Percentiles rank a stretch among this genome's conserved stretches.
phyloP scores from a whole-genome alignment of 78 protist genomes.

The Tieghemostelium lacteum region DNA sequence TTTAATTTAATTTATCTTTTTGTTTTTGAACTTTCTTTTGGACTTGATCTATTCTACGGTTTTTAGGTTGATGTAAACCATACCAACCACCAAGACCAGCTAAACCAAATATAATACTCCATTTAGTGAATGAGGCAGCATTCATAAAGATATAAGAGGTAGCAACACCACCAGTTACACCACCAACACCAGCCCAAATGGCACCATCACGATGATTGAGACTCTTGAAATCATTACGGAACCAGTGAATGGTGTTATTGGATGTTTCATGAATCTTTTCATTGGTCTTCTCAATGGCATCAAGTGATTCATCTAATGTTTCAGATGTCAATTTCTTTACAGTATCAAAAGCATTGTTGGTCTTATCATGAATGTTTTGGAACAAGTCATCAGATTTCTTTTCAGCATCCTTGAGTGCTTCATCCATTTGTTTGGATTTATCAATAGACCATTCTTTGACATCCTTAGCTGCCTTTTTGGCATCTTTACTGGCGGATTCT shows the following conservation, averaged over 20 bases:
- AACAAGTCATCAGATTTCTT: constrained; percentile 7
- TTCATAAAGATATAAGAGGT: constrained; percentile 25
- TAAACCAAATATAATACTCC: constrained; percentile 22
- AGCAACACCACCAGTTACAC: constrained; percentile 39
- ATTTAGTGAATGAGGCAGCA: constrained; percentile 8
- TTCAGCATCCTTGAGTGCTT: not conserved
- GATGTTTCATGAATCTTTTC: not conserved
- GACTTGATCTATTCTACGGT: not conserved
- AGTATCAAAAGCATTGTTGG: not conserved
- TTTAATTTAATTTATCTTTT: no score
- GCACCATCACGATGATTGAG: constrained; percentile 36
- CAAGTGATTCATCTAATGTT: constrained; percentile 21
- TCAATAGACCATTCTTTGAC: not conserved
- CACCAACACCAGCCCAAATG: constrained; percentile 62
- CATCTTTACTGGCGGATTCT: not conserved
- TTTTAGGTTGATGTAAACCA: constrained; percentile 36
- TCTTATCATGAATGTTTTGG: not conserved
- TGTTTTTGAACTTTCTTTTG: no score
- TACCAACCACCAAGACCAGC: constrained; percentile 55
- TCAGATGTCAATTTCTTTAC: constrained; percentile 6
- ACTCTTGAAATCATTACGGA: constrained; percentile 8
- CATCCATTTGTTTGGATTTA: not conserved
- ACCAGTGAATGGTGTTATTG: not conserved
- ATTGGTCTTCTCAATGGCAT: constrained; percentile 11
- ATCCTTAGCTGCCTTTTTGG: not conserved